Base-by-base conservation (phyloP, 2,329 filamentous ascomycete species). In the Neonectria ditissima region DNA sequence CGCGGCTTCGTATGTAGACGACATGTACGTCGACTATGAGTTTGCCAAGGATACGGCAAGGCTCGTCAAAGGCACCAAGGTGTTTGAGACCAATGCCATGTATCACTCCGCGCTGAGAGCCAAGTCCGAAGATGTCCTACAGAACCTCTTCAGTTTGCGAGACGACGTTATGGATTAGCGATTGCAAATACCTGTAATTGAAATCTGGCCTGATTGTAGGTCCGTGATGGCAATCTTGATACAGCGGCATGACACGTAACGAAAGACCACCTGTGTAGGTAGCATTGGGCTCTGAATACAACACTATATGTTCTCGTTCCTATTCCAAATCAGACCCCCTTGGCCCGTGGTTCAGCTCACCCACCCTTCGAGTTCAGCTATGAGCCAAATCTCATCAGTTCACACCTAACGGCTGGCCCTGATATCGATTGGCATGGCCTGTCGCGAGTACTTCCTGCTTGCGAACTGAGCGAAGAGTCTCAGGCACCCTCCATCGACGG, bases 21-120 rank as follows among this genome's bases (percentile, higher is more conserved):
- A 97, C 75, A 96, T 97, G 92, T 97, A 97, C 73, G 94, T 98
- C 30, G 92, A 97, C 74, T 92, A 87, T 69, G 87, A 88, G 7
- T 81, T 94, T 58, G 91, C 92, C 9, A 85, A 87, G 71, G 88
- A 91, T 70, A 97, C 93, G 16, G 93, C 92, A 10, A 81, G 81
- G 43, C 86, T 89, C 73, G 92, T 97, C 75, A 91, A 87, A 75
- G 90, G 89, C 1, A 91, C 88, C 75, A 94, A 93, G 80, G 89
- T 92, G 43, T 96, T 91, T 72, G 88, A 96, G 74, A 97, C 93
- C 41, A 97, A 97, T 76, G 84, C 86, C 24, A 87, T 97, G 84
- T 96, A 96, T 74, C 95, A 98, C 78, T 91, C 96, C 74, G 95
- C 92, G 0, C 77, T 97, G 45, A 85, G 92, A 63, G 84, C 85